Percentiles rank a stretch among this genome's conserved stretches.
These are phyloP conservation scores for Salix koriyanagi DNA, from an alignment of 345 rosid species.

Conservation along the genomic window DNA sequence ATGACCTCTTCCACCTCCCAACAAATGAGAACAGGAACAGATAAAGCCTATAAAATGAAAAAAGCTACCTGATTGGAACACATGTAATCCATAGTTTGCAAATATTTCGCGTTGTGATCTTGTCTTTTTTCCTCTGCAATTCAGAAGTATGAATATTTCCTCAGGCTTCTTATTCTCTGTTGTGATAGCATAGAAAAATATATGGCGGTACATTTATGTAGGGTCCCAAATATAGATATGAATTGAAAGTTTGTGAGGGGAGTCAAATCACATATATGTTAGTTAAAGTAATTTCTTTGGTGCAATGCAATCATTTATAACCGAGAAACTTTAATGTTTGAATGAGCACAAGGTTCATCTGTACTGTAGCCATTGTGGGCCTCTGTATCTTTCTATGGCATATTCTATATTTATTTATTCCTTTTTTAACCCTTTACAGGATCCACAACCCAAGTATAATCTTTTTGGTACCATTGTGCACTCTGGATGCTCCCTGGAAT, in stretches of 20 bases:
- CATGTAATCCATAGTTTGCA: neutral
- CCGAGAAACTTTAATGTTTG: neutral
- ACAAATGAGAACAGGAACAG: neutral
- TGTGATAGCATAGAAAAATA: neutral
- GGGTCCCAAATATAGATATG: neutral
- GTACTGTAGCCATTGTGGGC: neutral
- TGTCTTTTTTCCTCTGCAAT: neutral
- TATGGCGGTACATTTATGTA: neutral
- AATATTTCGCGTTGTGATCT: neutral
- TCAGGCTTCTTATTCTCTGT: neutral
- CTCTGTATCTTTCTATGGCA: neutral
- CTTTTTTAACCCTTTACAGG: constrained; percentile 38
- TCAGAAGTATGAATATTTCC: neutral
- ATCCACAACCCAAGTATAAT: constrained; percentile 73
- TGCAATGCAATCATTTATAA: neutral
- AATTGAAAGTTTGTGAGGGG: neutral
- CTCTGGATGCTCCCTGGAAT: constrained; percentile 81
- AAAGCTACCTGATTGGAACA: neutral
- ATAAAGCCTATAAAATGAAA: neutral
- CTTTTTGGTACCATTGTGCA: constrained; percentile 98
- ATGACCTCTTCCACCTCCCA: neutral
- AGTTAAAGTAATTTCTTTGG: neutral
- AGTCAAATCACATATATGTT: neutral
- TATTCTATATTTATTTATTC: neutral
- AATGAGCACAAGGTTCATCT: neutral